These are phyloP conservation scores for Colletotrichum viniferum DNA, from an alignment of 2,329 filamentous ascomycete genomes.

Conservation along the genomic window DNA sequence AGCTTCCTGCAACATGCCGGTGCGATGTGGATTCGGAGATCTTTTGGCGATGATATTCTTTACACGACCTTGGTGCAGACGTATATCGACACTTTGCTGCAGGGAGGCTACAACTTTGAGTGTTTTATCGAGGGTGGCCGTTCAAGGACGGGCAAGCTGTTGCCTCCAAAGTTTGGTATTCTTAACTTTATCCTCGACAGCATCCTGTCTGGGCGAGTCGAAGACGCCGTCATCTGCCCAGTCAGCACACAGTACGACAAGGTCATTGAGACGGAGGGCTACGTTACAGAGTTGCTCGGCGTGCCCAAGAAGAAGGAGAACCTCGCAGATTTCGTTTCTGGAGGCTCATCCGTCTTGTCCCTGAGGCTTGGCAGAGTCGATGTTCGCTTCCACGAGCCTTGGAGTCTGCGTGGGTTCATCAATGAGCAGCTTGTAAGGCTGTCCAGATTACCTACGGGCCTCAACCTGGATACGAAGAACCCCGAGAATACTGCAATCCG, in stretches of 20 bases:
- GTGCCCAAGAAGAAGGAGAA: conserved; percentile 97
- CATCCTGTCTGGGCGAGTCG: conserved; percentile 82
- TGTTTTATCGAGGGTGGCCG: conserved; percentile 97
- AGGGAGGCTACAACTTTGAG: conserved; percentile 92
- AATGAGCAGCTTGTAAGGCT: conserved; percentile 72
- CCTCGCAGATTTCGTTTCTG: conserved; percentile 83
- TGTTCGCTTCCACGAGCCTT: conserved; percentile 94
- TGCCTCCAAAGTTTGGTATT: conserved; percentile 95
- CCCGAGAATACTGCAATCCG: conserved; percentile 59
- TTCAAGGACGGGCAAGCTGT: conserved; percentile 89
- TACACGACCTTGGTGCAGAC: conserved; percentile 94
- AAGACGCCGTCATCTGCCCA: conserved; percentile 92
- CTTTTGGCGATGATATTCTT: conserved; percentile 89
- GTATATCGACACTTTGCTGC: conserved; percentile 91
- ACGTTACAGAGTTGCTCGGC: conserved; percentile 91
- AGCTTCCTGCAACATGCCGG: conserved; percentile 93
- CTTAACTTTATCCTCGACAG: conserved; percentile 91
- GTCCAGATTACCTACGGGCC: conserved; percentile 51
- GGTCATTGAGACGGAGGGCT: conserved; percentile 96
- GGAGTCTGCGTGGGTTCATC: conserved; percentile 86
- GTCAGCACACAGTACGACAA: conserved; percentile 99
- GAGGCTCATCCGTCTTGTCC: conserved; percentile 83
- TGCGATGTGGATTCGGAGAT: conserved; percentile 93
- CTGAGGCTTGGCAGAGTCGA: conserved; percentile 90
- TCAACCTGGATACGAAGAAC: conserved; percentile 51